Base-by-base conservation (phyloP, 345 rosid species). In the Boechera stricta region DNA sequence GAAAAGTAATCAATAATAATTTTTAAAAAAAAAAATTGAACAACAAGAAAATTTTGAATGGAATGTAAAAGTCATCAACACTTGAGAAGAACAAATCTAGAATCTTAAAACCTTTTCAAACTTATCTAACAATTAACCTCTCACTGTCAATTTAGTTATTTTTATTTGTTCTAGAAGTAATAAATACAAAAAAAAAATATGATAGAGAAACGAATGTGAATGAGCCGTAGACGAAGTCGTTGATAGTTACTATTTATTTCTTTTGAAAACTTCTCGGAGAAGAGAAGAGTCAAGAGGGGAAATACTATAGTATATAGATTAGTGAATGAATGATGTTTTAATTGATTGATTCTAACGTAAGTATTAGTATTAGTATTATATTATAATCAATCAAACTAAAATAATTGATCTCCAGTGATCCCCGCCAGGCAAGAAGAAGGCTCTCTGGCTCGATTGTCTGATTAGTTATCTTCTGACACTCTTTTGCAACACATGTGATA, bases 171-270 rank as follows among this genome's bases (percentile, higher is more conserved):
- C 10, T 45, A 5, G 21, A 64, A 5, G 32, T 29, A 36, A 26
- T 6, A 39, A 48, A 52, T 21, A 1, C 24, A 1, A 21, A 21
- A 21, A 21, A 21, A 21, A 21, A 21, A 21, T 21, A 21, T 21
- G 8, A 64, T 42, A 6, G 16, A 62, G 9, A 6, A 65, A 56
- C 73, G 52, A 76, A 52, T 60, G 61, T 18, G 54, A 76, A 69
- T 24, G 58, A 73, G 41, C n/a, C 64, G 71, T 63, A 18, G 66
- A 64, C 53, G 29, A 77, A 71, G 80, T 64, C 80, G 45, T 77
- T 28, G 29, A 28, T 63, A 71, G n/a, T 53, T 59, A 51, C 56
- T 24, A 36, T 10, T 35, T 48, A 10, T 10, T 24, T 49, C 8
- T 53, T 71, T 28, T 45, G 60, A 47, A 29, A 77, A 38, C 0